Percentiles rank a stretch among this genome's conserved stretches.
These are phyloP conservation scores for Leishmania major DNA, from an alignment of 208 protist species.

Conservation along the genomic window DNA sequence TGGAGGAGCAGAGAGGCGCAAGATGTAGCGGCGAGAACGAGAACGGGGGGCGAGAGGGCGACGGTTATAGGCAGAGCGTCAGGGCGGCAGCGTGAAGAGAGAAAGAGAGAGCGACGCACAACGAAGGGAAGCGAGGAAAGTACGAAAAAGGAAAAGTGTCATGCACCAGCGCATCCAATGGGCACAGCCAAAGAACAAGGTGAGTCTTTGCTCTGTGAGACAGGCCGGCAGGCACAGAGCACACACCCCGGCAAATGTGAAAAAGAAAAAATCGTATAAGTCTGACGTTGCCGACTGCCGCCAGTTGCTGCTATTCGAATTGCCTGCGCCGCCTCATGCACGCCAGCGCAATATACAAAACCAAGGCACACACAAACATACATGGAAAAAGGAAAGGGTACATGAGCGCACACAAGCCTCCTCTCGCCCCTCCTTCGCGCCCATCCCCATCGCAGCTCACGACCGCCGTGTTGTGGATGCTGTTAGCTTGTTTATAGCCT, in stretches of 20 bases:
- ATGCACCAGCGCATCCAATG: neutral
- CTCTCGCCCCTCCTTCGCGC: neutral
- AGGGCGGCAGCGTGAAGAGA: no score
- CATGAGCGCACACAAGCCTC: neutral
- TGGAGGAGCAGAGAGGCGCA: neutral
- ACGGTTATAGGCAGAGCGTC: neutral
- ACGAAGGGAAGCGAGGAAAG: neutral
- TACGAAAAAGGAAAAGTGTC: neutral
- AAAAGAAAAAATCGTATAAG: neutral
- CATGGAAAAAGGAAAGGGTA: neutral
- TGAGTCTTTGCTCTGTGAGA: neutral
- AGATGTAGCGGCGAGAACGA: neutral
- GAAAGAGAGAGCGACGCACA: neutral
- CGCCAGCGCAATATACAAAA: neutral
- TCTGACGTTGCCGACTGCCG: neutral
- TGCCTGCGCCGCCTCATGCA: neutral
- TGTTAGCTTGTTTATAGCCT: neutral
- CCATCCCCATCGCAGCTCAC: neutral
- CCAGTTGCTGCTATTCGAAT: neutral
- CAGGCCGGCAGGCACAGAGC: neutral
- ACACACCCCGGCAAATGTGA: neutral
- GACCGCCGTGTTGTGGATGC: neutral
- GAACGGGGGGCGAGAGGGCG: neutral
- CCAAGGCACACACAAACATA: neutral
- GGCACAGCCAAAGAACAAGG: neutral